Evolutionary conservation across 2,329 filamentous ascomycete genomes (phyloP).

Genomic region (Chalaropsis ovoidea): DNA sequence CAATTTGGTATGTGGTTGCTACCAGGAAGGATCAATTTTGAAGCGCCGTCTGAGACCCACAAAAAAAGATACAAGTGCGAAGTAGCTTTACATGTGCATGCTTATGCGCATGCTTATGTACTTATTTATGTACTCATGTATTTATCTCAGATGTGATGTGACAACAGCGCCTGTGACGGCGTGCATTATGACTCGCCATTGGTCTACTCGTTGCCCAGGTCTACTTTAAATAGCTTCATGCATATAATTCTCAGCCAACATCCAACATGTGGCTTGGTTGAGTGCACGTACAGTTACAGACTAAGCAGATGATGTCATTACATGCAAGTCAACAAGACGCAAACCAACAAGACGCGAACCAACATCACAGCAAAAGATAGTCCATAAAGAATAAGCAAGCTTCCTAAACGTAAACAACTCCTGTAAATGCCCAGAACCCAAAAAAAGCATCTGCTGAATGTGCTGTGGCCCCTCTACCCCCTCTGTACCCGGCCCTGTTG

Average conservation of each 20-base stretch:
- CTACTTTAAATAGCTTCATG: too few species aligned
- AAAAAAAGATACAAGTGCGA: too few species aligned
- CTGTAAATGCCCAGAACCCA: constrained; percentile 21
- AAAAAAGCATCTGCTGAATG: neutral
- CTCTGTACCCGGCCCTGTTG: neutral
- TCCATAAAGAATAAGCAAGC: neutral
- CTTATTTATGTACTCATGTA: neutral
- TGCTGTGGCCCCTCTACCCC: neutral
- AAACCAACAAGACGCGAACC: neutral
- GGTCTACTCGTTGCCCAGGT: too few species aligned
- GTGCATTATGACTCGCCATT: too few species aligned
- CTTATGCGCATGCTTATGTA: neutral
- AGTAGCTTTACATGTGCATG: neutral
- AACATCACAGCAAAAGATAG: constrained; percentile 9
- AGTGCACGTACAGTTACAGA: neutral
- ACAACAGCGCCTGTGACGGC: too few species aligned
- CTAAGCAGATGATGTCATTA: neutral
- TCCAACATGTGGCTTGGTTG: too few species aligned
- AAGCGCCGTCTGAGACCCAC: too few species aligned
- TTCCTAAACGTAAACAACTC: constrained; percentile 2
- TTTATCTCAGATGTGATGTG: too few species aligned
- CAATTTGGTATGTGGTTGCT: too few species aligned
- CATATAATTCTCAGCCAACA: too few species aligned
- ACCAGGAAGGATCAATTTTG: too few species aligned
- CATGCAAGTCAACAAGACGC: neutral